Evolutionary conservation across 371 early-diverging fungal species (phyloP).

Genomic region (Rhizomucor pusillus): DNA sequence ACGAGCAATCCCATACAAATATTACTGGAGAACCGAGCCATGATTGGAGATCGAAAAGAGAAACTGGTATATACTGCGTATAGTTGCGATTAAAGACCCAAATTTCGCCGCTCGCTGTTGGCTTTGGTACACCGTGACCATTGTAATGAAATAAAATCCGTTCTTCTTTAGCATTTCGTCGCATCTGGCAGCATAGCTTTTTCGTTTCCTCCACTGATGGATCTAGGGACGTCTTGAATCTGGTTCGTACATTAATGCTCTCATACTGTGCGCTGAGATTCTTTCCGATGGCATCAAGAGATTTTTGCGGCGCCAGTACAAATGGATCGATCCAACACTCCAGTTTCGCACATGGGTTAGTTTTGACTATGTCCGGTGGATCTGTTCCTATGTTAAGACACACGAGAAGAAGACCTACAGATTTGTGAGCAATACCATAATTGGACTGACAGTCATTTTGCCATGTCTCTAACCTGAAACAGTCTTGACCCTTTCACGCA

Average conservation of each 20-base stretch:
- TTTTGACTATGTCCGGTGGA: constrained; percentile 92
- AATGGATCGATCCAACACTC: constrained; percentile 97
- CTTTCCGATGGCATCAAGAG: constrained; percentile 86
- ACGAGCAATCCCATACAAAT: constrained; percentile 95
- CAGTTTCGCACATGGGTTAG: constrained; percentile 85
- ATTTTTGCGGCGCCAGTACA: constrained; percentile 73
- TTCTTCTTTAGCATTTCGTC: constrained; percentile 89
- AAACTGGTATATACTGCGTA: constrained; percentile 97
- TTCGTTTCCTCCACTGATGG: constrained; percentile 92
- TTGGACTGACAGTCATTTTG: neutral
- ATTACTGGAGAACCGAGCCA: constrained; percentile 96
- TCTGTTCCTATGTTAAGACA: constrained; percentile 96
- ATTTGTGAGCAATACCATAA: too few relatives aligned
- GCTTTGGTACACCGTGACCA: constrained; percentile 97
- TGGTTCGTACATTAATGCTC: constrained; percentile 83
- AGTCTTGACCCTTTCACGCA: constrained; percentile 48
- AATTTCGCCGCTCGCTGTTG: constrained; percentile 93
- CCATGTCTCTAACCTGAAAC: constrained; percentile 35
- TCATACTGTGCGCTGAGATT: constrained; percentile 92
- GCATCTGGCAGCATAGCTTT: constrained; percentile 78
- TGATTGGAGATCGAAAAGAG: constrained; percentile 84
- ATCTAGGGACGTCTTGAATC: constrained; percentile 85
- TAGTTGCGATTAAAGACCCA: constrained; percentile 98
- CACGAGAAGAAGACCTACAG: constrained; percentile 67
- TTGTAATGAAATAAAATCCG: constrained; percentile 96